Conservation (phyloP, 1,284 basidiomycete genomes). For the Cystobasidium sp. region DNA sequence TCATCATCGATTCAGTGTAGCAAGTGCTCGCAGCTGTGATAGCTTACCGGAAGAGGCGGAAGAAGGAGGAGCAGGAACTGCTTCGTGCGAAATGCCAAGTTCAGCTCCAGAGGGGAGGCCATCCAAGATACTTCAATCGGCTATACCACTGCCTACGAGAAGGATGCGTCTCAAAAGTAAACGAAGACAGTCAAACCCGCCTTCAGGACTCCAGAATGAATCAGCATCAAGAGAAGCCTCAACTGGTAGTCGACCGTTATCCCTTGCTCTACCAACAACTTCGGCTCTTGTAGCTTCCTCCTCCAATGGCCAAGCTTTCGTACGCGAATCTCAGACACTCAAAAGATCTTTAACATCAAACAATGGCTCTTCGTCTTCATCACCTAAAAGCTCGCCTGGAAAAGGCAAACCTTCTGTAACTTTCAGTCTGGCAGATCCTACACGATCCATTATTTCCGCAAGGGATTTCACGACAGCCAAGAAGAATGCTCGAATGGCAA, state of each 20-base stretch:
- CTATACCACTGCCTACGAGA: conserved; percentile 6
- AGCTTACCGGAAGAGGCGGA: conserved; percentile 48
- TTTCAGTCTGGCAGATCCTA: conserved; percentile 31
- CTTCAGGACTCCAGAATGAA: not conserved
- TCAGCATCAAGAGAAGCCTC: not conserved
- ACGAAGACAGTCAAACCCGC: not conserved
- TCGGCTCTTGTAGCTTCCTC: conserved; percentile 36
- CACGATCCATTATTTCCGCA: conserved; percentile 31
- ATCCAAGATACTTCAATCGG: conserved; percentile 19
- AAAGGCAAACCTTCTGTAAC: conserved; percentile 23
- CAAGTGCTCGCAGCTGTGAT: conserved; percentile 47
- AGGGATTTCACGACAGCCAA: conserved; percentile 24
- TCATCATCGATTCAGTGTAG: conserved; percentile 40
- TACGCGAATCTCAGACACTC: conserved; percentile 10
- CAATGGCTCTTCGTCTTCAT: conserved; percentile 13
- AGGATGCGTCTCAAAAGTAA: conserved; percentile 11
- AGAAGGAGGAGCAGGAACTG: not conserved
- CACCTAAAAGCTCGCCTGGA: not conserved
- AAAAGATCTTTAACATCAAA: conserved; percentile 12
- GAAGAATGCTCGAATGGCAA: conserved; percentile 54
- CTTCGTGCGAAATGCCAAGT: not conserved
- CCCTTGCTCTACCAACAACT: conserved; percentile 34
- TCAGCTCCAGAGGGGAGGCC: conserved; percentile 4
- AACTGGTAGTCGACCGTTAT: conserved; percentile 29
- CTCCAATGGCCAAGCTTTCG: conserved; percentile 6